Percentiles rank a stretch among this genome's conserved stretches.
These are phyloP conservation scores for Calonectria multiphialidica DNA, from an alignment of 2,329 filamentous ascomycete genomes.

Conservation along the genomic window DNA sequence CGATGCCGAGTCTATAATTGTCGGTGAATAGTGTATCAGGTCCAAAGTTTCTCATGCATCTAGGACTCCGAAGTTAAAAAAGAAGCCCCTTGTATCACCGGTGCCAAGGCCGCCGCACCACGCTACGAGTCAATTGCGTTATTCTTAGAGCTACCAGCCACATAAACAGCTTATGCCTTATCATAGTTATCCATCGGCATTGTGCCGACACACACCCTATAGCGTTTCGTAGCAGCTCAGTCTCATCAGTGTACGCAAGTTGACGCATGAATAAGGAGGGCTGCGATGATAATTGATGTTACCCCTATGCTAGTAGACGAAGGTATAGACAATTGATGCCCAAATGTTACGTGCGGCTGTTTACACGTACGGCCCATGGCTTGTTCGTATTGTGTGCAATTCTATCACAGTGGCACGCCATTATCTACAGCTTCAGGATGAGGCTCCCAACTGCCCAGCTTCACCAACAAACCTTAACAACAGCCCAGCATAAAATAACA, in stretches of 20 bases:
- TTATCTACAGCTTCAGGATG: too few relatives aligned
- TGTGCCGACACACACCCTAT: background rate
- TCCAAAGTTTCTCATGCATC: conserved; percentile 1
- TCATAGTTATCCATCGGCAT: background rate
- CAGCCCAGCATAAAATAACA: too few relatives aligned
- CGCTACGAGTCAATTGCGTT: background rate
- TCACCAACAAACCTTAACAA: too few relatives aligned
- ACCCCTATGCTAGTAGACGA: background rate
- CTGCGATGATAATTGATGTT: background rate
- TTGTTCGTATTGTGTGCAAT: background rate
- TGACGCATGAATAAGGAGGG: too few relatives aligned
- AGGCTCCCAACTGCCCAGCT: too few relatives aligned
- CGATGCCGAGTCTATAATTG: background rate
- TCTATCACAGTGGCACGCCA: background rate
- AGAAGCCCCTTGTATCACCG: background rate
- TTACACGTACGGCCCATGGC: background rate
- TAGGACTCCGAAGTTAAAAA: background rate
- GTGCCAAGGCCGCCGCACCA: background rate
- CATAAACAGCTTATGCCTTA: background rate
- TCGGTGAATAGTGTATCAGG: background rate
- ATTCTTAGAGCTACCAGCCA: background rate
- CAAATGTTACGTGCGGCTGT: background rate
- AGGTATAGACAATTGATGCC: background rate
- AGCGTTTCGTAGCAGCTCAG: too few relatives aligned
- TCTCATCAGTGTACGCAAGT: too few relatives aligned